Evolutionary conservation across 1,284 basidiomycete genomes (phyloP).

Genomic region (Tausonia pullulans): DNA sequence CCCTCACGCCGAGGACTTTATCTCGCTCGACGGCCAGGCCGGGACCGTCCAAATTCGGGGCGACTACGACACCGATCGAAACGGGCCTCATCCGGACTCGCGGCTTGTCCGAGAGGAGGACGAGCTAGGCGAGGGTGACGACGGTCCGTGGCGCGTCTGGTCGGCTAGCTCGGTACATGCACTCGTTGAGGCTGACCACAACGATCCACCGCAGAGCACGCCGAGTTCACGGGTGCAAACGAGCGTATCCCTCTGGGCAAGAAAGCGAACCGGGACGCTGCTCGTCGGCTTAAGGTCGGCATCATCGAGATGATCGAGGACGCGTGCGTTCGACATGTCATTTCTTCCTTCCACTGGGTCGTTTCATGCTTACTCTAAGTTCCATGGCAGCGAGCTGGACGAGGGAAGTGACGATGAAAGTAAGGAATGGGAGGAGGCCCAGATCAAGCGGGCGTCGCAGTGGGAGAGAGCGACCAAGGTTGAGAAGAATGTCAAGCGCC

Average conservation of each 20-base stretch:
- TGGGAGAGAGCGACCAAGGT: constrained; percentile 22
- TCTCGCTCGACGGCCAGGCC: constrained; percentile 57
- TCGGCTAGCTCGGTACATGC: not conserved
- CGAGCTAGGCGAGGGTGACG: constrained; percentile 82
- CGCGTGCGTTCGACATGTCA: constrained; percentile 44
- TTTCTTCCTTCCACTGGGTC: not conserved
- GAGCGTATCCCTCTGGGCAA: constrained; percentile 78
- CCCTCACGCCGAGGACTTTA: constrained; percentile 54
- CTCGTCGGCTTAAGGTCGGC: constrained; percentile 53
- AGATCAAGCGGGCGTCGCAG: constrained; percentile 47
- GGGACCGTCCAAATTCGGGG: constrained; percentile 29
- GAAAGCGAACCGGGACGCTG: constrained; percentile 66
- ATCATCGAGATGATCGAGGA: constrained; percentile 83
- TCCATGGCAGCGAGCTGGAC: constrained; percentile 48
- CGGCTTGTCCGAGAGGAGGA: constrained; percentile 82
- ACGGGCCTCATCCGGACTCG: constrained; percentile 78
- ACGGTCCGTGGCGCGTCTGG: constrained; percentile 47
- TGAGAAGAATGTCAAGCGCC: constrained; percentile 15
- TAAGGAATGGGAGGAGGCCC: constrained; percentile 76
- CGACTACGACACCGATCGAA: constrained; percentile 22
- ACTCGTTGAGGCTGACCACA: not conserved
- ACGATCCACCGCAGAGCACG: constrained; percentile 48
- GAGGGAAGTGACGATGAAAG: constrained; percentile 79
- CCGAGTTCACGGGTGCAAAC: constrained; percentile 79
- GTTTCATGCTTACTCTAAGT: constrained; percentile 20